Percentiles rank a stretch among this genome's conserved stretches.
Evolutionary conservation across 2,329 filamentous ascomycete genomes (phyloP).

Genomic region (Venturia effusa): DNA sequence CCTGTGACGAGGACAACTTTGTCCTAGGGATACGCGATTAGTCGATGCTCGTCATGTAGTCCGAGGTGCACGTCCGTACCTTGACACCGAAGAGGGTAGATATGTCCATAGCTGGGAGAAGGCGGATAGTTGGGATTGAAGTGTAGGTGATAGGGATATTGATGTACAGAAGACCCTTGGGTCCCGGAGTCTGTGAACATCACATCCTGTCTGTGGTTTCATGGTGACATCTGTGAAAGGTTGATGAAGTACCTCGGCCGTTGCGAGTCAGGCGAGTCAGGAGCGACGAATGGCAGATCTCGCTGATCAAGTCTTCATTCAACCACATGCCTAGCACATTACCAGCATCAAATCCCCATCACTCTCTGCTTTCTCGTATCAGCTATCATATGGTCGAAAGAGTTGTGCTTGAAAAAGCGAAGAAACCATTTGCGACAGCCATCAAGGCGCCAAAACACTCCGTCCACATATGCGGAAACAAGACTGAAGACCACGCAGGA

Average conservation of each 20-base stretch:
- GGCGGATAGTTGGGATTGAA: background rate
- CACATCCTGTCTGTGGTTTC: background rate
- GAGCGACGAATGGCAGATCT: no score
- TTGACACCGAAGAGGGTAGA: conserved; percentile 10
- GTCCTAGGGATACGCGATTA: conserved; percentile 17
- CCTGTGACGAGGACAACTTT: conserved; percentile 37
- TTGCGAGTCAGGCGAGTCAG: background rate
- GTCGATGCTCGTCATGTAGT: background rate
- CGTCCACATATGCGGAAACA: no score
- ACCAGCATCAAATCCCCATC: background rate
- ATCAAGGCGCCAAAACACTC: background rate
- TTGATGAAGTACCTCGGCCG: background rate
- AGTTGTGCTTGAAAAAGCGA: no score
- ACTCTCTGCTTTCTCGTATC: no score
- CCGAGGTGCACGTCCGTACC: background rate
- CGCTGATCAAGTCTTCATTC: no score
- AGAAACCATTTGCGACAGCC: background rate
- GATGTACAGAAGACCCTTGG: background rate
- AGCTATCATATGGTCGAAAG: no score
- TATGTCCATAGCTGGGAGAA: conserved; percentile 2
- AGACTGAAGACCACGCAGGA: no score
- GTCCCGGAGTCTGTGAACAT: background rate
- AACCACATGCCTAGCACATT: background rate
- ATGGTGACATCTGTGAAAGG: background rate
- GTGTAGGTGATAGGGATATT: background rate